Evolutionary conservation across 2,329 filamentous ascomycete genomes (phyloP), one percentile per base, ranked within the genome.

Genomic region (Venturiaceae sp.): DNA sequence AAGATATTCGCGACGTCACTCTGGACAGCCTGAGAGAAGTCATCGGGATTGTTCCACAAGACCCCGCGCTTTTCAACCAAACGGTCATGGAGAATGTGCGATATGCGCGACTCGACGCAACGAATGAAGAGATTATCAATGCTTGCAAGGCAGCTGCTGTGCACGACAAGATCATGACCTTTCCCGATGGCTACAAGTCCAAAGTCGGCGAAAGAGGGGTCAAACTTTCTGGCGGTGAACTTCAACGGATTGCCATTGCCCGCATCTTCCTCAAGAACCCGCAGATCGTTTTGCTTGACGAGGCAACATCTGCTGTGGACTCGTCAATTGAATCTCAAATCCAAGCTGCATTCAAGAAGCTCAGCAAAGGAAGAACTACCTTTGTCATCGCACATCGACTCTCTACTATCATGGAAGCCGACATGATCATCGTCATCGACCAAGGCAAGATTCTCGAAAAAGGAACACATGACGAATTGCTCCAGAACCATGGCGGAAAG

Each of bases 251-350:
- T 30, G 84, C 84, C 5, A 87, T 87, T 66, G 84, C 84, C 7
- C 83, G 91, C 1, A 87, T 90, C 8, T 77, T 92, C 53, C 82
- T 95, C 69, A 92, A 92, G 72, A 82, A 82, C 61, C 87, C 89
- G 0, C 89, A 94, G 65, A 80, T 96, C 46, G 81, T 95, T 3
- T 85, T 96, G 19, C 80, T 95, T 0, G 91, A 96, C 66, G 91
- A 96, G 74, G 86, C 91, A 0, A 95, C 92, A 58, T 90, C 88
- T 50, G 89, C 90, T 55, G 91, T 96, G 82, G 86, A 92, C 63
- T 85, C 88, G 30, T 79, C 78, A 0, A 87, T 83, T 1, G 84
- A 87, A 68, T 81, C 83, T 58, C 81, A 83, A 63, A 87, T 87
- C 50, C 84, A 87, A 64, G 74, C 80, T 33, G 84, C 84, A 0